Evolutionary conservation across 2,329 filamentous ascomycete species (phyloP), one percentile per base, ranked within the genome.

Genomic region (Penicillium sp.): DNA sequence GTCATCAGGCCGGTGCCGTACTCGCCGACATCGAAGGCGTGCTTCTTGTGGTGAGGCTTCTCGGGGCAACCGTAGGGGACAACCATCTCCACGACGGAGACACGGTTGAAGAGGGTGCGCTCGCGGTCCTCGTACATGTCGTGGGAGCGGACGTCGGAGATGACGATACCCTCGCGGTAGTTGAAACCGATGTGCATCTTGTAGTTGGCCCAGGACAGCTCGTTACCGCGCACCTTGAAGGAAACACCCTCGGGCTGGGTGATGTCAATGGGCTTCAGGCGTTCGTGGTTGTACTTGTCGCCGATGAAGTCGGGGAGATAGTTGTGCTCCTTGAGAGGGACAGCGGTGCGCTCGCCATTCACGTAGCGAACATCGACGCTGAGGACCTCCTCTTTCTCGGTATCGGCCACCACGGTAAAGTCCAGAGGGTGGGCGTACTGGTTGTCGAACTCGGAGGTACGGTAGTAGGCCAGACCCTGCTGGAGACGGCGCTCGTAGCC

Each of bases 131-230:
- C 57, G 42, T 65, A 63, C 48, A 57, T 58, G 44, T 67, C 64
- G 42, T 65, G 59, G 6, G 62, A 50, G 33, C 64, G 61, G 5
- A 67, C 55, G 24, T 83, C 75, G 50, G 81, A 81, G 14, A 84
- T 66, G 6, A 83, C 79, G 68, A 81, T 80, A 40, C 81, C 81
- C 61, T 83, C 76, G 9, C 76, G 71, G 54, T 74, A 72, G 64
- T 79, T 78, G 69, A 79, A 79, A 25, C 76, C 75, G 30, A 79
- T 60, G 46, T 73, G 70, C 69, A 73, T 72, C 43, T 64, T 66
- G 50, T 50, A 61, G 42, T 63, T 63, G 42, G 64, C 64, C 64
- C 64, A 67, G 10, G 57, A 57, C 13, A 67, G 47, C 50, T 66
- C 64, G n/a, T 65, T 66, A 14, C 63, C 62, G 22, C 64, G 62